Percentiles rank a stretch among this genome's conserved stretches.
phyloP scores from a whole-genome alignment of 2,329 filamentous ascomycete species.

The Ascocoryne sarcoides region DNA sequence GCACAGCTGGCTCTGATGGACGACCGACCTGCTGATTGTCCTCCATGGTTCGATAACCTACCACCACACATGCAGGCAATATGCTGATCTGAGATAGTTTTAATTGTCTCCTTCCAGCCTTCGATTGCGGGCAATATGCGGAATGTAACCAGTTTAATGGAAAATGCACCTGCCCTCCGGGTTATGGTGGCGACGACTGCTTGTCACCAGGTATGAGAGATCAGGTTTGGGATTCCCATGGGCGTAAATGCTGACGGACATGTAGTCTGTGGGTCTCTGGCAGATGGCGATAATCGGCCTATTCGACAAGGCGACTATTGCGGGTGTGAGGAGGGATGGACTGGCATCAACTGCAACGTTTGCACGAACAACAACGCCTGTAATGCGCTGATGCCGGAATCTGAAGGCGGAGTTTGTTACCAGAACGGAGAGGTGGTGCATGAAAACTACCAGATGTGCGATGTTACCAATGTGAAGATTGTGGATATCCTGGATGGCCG shows the following conservation, averaged over 20 bases:
- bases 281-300: conserved; percentile 69
- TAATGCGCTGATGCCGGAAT: conserved; percentile 76
- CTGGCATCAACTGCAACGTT: conserved; percentile 96
- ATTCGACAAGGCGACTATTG: conserved; percentile 65
- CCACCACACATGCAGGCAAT: conserved; percentile 1
- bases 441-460: conserved; percentile 95
- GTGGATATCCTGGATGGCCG: conserved; percentile 74
- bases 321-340: conserved; percentile 87
- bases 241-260: conserved; percentile 9
- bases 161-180: conserved; percentile 84
- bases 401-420: conserved; percentile 81
- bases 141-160: conserved; percentile 84
- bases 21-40: conserved; percentile 67
- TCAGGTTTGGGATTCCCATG: background rate
- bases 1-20: conserved; percentile 63
- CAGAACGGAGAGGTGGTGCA: conserved; percentile 83
- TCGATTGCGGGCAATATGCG: conserved; percentile 84
- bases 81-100: conserved; percentile 50
- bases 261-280: conserved; percentile 74
- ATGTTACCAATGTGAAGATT: conserved; percentile 94
- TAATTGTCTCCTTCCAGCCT: conserved; percentile 92
- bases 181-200: conserved; percentile 92
- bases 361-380: conserved; percentile 79
- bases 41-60: conserved; percentile 54
- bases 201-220: conserved; percentile 58